Evolutionary conservation across 176 grass and related monocot genomes (phyloP), one percentile per base, ranked within the genome.

Genomic region (Otatea glauca): DNA sequence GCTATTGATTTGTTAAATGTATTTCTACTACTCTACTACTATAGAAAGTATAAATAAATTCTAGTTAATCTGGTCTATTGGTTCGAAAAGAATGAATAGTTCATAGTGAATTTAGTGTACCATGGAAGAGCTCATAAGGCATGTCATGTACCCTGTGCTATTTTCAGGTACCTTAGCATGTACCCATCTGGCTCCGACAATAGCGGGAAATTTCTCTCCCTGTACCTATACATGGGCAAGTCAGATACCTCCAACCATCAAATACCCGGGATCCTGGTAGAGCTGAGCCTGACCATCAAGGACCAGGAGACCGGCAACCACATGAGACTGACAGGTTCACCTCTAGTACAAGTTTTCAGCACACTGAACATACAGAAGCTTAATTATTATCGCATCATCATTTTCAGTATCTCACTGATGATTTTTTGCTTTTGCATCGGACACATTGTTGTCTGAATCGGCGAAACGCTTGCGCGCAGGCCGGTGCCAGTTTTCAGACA

Each of bases 201-300:
- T 4, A 74, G 69, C 1, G 79, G 53, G 42, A 88, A 70, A 29
- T 47, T 70, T 7, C 10, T 88, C 5, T 77, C 53, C 32, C 21
- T 88, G 72, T 39, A 17, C 53, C 64, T 88, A 29, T 15, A 59
- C 2, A 76, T 88, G 73, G 50, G 42, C 21, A 63, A 1, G 1
- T 1, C 68, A 0, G 45, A 70, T 70, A 45, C 53, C 41, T 5
- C 44, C 38, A 42, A 6, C 25, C 16, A 39, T 9, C 3, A 65
- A 14, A 67, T n/a, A 42, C 50, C 86, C 5, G 51, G 51, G 4
- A 37, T 70, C 14, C 64, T 88, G 65, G 64, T 88, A 15, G 86
- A 88, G 18, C 3, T 76, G 6, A 77, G 8, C 53, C 61, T 88
- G 15, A 21, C 53, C 42, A 70, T 88, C 79, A 77, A 53, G 61